Evolutionary conservation across 371 early-diverging fungal species (phyloP), one percentile per base, ranked within the genome.

Genomic region (Enterospora canceri): DNA sequence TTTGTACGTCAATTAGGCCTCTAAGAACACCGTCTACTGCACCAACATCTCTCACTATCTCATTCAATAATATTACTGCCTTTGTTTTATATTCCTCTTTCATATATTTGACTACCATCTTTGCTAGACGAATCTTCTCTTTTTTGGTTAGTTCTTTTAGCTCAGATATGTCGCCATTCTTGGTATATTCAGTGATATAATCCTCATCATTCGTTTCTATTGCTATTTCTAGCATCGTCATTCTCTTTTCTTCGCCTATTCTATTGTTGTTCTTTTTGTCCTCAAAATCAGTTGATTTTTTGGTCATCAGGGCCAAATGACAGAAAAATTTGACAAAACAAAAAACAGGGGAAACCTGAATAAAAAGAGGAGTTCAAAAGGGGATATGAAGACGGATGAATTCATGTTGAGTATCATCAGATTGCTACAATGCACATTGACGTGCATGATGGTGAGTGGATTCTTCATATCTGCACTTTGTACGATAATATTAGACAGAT

Each of bases 51-150:
- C 23, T 28, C 1, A 65, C 29, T 24, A 73, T 51, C 23, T 35
- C 53, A 51, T 68, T 55, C 24, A 73, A 50, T 19, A 32, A 30
- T 5, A 68, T 47, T 8, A 73, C 18, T 5, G 73, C 73, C 24
- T 60, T 51, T 0, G 48, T 28, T 29, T 67, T 35, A 34, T 56
- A 31, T 33, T 67, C 67, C 8, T 30, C 34, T 33, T 64, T 53
- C 26, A 73, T 28, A 66, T 68, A 73, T 19, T 73, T 69, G 12
- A 66, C 31, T 8, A 68, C 54, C 19, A 73, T 8, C 21, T 34
- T 18, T n/a, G 55, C 48, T 18, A 73, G 33, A n/a, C 30, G 50
- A 31, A 56, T 57, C 19, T 64, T 64, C 24, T 66, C 33, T 0
- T 55, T 35, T 30, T 29, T 56, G 1, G 33, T 54, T 33, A 66